A percentile compares a stretch with the other conserved stretches of the same genome.
Evolutionary conservation across 2,329 filamentous ascomycete genomes (phyloP).

Genomic region (Aspergillus niger): DNA sequence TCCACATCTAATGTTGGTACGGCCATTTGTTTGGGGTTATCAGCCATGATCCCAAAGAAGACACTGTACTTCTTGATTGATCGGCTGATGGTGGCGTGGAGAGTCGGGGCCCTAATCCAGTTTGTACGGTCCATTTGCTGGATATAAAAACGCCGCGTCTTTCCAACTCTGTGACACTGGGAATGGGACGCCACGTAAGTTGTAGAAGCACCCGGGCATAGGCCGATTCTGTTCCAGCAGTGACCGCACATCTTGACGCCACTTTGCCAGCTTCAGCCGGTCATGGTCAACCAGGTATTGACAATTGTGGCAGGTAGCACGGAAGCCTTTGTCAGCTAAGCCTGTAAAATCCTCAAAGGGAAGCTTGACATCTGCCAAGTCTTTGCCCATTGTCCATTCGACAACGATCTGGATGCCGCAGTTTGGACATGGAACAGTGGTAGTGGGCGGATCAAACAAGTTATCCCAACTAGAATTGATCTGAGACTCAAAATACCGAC

Average conservation of each 20-base stretch:
- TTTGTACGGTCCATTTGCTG: conserved; percentile 71
- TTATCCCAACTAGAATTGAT: conserved; percentile 64
- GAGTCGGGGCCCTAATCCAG: conserved; percentile 72
- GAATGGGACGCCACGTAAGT: conserved; percentile 54
- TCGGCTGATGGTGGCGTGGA: conserved; percentile 63
- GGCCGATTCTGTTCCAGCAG: conserved; percentile 54
- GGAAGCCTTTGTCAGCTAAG: conserved; percentile 50
- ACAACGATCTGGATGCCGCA: conserved; percentile 44
- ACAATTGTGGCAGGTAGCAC: conserved; percentile 55
- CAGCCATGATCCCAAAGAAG: conserved; percentile 45
- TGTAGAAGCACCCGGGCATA: conserved; percentile 69
- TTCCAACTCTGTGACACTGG: neutral
- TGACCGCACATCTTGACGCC: conserved; percentile 56
- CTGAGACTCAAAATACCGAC: conserved; percentile 9
- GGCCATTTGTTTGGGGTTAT: conserved; percentile 34
- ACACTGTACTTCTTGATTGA: conserved; percentile 58
- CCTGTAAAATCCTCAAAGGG: conserved; percentile 29
- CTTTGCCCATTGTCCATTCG: conserved; percentile 17
- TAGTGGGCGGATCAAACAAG: conserved; percentile 51
- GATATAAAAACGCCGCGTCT: conserved; percentile 18
- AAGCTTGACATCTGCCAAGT: neutral
- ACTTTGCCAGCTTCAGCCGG: conserved; percentile 61
- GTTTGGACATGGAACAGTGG: conserved; percentile 57
- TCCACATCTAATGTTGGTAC: conserved; percentile 42
- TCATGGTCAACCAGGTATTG: conserved; percentile 55